Evolutionary conservation across 108 stramenopile genomes (phyloP).

Genomic region (Nitzschia sp.): DNA sequence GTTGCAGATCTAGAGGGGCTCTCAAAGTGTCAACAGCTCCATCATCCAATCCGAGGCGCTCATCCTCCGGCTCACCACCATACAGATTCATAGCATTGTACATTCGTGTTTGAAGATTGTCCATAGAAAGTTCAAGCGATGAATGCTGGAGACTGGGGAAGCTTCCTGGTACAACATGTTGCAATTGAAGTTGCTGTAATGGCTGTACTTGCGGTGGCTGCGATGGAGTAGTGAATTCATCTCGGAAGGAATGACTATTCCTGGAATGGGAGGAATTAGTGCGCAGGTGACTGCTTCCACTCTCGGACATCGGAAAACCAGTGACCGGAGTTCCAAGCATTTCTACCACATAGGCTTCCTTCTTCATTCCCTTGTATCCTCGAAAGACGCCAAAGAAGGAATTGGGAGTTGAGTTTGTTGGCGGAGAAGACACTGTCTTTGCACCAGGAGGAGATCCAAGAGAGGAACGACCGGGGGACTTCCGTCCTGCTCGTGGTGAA

Average conservation of each 20-base stretch:
- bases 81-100: not conserved
- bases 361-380: not conserved
- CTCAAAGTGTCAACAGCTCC: constrained; percentile 6
- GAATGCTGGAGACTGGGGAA: not conserved
- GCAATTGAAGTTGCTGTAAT: not conserved
- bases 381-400: not conserved
- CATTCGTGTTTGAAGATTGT: constrained; percentile 4
- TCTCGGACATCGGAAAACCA: not conserved
- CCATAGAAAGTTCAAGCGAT: not conserved
- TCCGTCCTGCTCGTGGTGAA: not conserved
- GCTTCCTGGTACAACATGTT: not conserved
- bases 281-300: not conserved
- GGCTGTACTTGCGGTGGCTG: not conserved
- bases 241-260: not conserved
- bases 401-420: not conserved
- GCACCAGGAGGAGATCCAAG: not conserved
- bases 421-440: not conserved
- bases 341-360: not conserved
- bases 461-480: not conserved
- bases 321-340: not conserved
- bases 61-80: not conserved
- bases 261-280: not conserved
- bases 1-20: constrained; percentile 6
- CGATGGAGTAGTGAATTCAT: not conserved
- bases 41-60: not conserved